Conservation (phyloP, 1,139 yeast species). For the Kodamaea sp. region DNA sequence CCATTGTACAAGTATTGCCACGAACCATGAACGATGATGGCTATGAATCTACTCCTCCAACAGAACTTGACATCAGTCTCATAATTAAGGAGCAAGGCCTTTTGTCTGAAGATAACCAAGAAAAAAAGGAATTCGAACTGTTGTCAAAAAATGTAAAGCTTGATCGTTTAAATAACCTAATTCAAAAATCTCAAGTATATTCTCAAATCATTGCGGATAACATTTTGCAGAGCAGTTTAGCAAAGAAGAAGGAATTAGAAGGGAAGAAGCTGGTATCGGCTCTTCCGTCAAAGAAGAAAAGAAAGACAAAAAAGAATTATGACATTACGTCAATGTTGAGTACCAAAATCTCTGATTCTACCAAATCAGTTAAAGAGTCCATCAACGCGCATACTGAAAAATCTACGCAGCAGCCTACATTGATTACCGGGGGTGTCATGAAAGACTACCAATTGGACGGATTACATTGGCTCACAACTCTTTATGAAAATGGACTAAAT, state of each 20-base stretch:
- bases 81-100: constrained; percentile 1
- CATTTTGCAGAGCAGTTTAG: constrained; percentile 50
- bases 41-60: constrained; percentile 6
- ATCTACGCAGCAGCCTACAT: constrained; percentile 55
- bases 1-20: too few species aligned
- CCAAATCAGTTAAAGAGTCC: constrained; percentile 25
- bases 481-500: constrained; percentile 90
- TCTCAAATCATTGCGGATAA: constrained; percentile 83
- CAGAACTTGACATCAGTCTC: constrained; percentile 2
- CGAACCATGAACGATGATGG: constrained; percentile 1
- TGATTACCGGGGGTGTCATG: constrained; percentile 66
- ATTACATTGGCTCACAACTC: constrained; percentile 82
- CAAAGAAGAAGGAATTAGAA: constrained; percentile 15
- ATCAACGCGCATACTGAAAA: constrained; percentile 20
- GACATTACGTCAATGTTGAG: constrained; percentile 30
- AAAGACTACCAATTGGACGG: constrained; percentile 90
- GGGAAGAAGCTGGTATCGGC: constrained; percentile 10
- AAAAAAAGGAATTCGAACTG: constrained; percentile 42
- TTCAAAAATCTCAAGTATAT: constrained; percentile 80
- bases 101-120: constrained; percentile 18
- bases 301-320: constrained; percentile 10
- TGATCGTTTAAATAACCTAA: constrained; percentile 65
- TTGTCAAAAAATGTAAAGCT: constrained; percentile 50
- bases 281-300: constrained; percentile 19
- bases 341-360: constrained; percentile 18